Evolutionary conservation across 1,139 yeast genomes (phyloP).

Genomic region (Pichia sp.): DNA sequence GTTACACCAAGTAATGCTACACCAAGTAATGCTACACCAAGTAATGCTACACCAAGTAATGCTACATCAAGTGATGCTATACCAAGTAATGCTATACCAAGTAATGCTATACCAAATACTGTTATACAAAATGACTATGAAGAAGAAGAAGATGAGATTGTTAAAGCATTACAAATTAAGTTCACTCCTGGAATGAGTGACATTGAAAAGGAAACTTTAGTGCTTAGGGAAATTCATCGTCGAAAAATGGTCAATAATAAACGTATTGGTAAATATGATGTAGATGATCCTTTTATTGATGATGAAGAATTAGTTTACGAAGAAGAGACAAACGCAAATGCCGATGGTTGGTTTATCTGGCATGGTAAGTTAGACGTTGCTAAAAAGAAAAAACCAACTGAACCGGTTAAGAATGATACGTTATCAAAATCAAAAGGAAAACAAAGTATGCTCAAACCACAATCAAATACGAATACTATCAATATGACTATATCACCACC

Average conservation of each 20-base stretch:
- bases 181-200: constrained; percentile 29
- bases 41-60: too few species aligned
- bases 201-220: constrained; percentile 26
- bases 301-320: constrained; percentile 91
- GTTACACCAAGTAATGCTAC: too few species aligned
- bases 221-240: constrained; percentile 35
- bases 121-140: constrained; percentile 12
- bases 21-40: too few species aligned
- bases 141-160: constrained; percentile 24
- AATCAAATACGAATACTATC: too few species aligned
- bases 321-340: constrained; percentile 86
- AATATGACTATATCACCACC: too few species aligned
- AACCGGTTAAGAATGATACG: not conserved
- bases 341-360: constrained; percentile 93
- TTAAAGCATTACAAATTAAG: constrained; percentile 24
- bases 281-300: constrained; percentile 93
- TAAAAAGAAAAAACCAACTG: constrained; percentile 7
- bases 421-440: not conserved
- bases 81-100: not conserved
- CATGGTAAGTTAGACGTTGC: constrained; percentile 90
- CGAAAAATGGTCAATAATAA: constrained; percentile 53
- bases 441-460: not conserved
- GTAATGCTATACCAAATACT: constrained; percentile 14
- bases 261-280: constrained; percentile 83
- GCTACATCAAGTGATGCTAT: too few species aligned